Evolutionary conservation across 352 stramenopile species (phyloP), one percentile per base, ranked within the genome.

Genomic region (Blastocystis sp.): DNA sequence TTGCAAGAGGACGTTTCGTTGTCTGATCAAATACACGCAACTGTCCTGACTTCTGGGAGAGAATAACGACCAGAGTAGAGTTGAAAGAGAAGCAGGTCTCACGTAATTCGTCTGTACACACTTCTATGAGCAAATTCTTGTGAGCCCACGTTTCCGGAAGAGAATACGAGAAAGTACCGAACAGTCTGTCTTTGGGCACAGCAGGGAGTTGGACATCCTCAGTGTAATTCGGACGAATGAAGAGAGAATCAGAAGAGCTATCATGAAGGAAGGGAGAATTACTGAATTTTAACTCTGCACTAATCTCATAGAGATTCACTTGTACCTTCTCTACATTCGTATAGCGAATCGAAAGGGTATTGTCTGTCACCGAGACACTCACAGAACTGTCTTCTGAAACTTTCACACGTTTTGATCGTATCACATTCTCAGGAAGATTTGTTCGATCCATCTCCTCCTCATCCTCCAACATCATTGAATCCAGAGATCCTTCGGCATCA

Each of bases 201-300:
- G 81, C 35, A 4, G 9, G 78, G 0, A 92, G 43, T 12, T 88
- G 54, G 24, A 93, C 78, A 16, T n/a, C 78, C 24, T 90, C n/a
- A 52, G 89, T 88, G 1, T 88, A 65, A 12, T 89, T 90, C 56
- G 91, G 91, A 66, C 92, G 78, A 32, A 93, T 89, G 42, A 93
- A 88, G n/a, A 92, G 42, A 89, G 81, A 35, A 86, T 86, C 29
- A 89, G 90, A 5, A 88, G 90, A 73, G 89, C 91, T 1, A 88
- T 90, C 66, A 90, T 90, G 24, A 29, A 75, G 32, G 78, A 93
- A 93, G 16, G 91, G 90, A 29, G 91, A 88, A 0, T 89, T 90
- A 3, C 90, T 93, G 75, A 93, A 93, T 88, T 93, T 90, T 32
- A 92, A 88, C 88, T 93, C 91, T 5, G 92, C 89, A 56, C 93